phyloP scores from a whole-genome alignment of 2,329 filamentous ascomycete genomes.

The Penicillium hordei region DNA sequence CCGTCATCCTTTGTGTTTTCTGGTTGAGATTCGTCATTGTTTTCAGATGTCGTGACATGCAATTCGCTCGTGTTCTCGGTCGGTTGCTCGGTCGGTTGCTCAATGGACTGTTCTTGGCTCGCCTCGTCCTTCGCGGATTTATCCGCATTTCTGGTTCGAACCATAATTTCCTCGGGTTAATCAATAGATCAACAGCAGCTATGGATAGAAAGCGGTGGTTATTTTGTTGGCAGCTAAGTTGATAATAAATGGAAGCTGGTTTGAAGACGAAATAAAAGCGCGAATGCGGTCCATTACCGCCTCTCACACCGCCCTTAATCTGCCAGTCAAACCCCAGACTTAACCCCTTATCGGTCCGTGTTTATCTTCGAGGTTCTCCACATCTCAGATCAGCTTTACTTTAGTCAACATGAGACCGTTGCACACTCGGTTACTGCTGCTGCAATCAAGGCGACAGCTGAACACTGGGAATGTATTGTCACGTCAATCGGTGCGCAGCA shows the following conservation, averaged over 20 bases:
- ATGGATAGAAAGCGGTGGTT: not conserved
- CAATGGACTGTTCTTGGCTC: slow-evolving; percentile 10
- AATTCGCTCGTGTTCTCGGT: slow-evolving; percentile 13
- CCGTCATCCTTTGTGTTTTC: slow-evolving; percentile 25
- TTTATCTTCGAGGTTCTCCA: slow-evolving; percentile 24
- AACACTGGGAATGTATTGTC: not conserved
- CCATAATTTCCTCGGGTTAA: slow-evolving; percentile 12
- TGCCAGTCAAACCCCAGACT: slow-evolving; percentile 23
- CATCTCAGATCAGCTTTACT: slow-evolving; percentile 12
- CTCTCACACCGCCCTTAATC: slow-evolving; percentile 12
- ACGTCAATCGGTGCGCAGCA: not conserved
- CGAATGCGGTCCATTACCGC: slow-evolving; percentile 16
- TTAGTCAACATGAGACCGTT: slow-evolving; percentile 13
- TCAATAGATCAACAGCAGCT: not conserved
- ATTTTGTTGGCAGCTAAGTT: not conserved
- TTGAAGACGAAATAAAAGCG: slow-evolving; percentile 18
- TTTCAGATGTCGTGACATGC: slow-evolving; percentile 9
- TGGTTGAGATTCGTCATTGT: slow-evolving; percentile 4
- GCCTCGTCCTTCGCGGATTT: slow-evolving; percentile 14
- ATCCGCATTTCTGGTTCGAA: slow-evolving; percentile 18
- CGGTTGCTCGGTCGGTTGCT: slow-evolving; percentile 14
- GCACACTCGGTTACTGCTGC: slow-evolving; percentile 1
- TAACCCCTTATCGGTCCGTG: slow-evolving; percentile 11
- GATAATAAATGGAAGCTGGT: slow-evolving; percentile 4
- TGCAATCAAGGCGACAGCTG: not conserved